Percentiles rank a stretch among this genome's conserved stretches.
Evolutionary conservation across 2,329 filamentous ascomycete genomes (phyloP).

Genomic region (Amauroascus niger): DNA sequence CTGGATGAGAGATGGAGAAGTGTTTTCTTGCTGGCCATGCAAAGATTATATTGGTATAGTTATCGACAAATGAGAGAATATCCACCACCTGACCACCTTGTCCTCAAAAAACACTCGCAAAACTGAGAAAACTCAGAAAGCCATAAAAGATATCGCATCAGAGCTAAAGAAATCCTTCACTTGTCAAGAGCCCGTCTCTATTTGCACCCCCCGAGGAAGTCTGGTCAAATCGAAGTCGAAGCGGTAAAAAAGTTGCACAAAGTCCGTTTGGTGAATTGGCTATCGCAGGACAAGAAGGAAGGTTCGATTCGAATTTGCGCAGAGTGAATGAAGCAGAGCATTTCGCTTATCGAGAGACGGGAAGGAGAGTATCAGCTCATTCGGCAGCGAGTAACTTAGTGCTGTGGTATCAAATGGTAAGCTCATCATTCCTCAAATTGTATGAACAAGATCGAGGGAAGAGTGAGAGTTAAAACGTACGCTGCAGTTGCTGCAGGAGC

Average conservation of each 20-base stretch:
- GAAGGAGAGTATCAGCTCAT: constrained; percentile 1
- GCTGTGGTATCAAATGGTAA: constrained; percentile 10
- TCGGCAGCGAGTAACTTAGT: constrained; percentile 13
- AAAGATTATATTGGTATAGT: constrained; percentile 10
- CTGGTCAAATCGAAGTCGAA: constrained; percentile 1
- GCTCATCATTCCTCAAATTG: neutral
- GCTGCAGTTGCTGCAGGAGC: constrained; percentile 32
- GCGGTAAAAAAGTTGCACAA: neutral
- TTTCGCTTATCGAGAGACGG: constrained; percentile 8
- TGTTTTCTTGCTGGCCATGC: constrained; percentile 13
- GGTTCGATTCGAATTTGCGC: constrained; percentile 4
- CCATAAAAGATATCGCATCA: constrained; percentile 2
- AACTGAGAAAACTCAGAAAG: constrained; percentile 1
- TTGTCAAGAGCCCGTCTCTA: constrained; percentile 4
- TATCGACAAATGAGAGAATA: constrained; percentile 13
- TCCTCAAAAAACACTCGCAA: constrained; percentile 6
- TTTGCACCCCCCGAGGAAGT: constrained; percentile 2
- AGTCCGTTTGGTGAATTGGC: neutral
- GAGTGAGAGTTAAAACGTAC: constrained; percentile 22
- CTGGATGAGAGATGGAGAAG: neutral
- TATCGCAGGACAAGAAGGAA: neutral
- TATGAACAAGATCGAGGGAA: neutral
- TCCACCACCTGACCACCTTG: constrained; percentile 12
- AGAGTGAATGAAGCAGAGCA: constrained; percentile 4
- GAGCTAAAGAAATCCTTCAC: neutral